Conservation (phyloP, 2,329 filamentous ascomycete genomes). For the Alternaria sp. region DNA sequence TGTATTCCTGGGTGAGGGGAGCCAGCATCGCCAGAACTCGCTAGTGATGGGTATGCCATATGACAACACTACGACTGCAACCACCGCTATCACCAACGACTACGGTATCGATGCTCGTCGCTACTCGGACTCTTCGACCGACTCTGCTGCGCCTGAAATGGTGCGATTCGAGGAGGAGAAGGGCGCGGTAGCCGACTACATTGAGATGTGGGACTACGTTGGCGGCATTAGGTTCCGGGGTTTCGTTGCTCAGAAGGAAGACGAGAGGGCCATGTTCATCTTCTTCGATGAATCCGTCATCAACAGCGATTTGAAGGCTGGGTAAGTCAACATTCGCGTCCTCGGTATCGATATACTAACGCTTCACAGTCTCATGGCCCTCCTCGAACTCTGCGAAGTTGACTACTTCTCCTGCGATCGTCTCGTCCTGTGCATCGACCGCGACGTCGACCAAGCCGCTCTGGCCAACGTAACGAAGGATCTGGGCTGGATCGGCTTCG, state of each 20-base stretch:
- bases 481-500: conserved; percentile 92
- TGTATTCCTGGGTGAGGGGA: conserved; percentile 97
- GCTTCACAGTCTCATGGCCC: conserved; percentile 68
- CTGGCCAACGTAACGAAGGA: conserved; percentile 75
- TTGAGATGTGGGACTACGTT: conserved; percentile 85
- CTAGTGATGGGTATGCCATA: conserved; percentile 77
- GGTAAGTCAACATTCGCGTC: conserved; percentile 63
- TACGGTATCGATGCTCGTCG: conserved; percentile 34
- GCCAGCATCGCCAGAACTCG: conserved; percentile 76
- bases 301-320: conserved; percentile 81
- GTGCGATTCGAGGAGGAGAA: conserved; percentile 18
- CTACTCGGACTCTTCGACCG: conserved; percentile 32
- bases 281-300: conserved; percentile 82
- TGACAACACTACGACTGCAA: conserved; percentile 6
- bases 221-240: conserved; percentile 85
- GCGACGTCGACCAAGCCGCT: conserved; percentile 66
- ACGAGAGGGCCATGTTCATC: conserved; percentile 79
- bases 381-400: conserved; percentile 84
- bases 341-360: conserved; percentile 16
- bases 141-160: conserved; percentile 43
- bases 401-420: conserved; percentile 74
- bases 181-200: conserved; percentile 64
- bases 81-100: conserved; percentile 41
- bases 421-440: conserved; percentile 82
- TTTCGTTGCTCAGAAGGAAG: conserved; percentile 75